Evolutionary conservation across 768 basidiomycete genomes (phyloP).

Genomic region (Mrakia gelida): DNA sequence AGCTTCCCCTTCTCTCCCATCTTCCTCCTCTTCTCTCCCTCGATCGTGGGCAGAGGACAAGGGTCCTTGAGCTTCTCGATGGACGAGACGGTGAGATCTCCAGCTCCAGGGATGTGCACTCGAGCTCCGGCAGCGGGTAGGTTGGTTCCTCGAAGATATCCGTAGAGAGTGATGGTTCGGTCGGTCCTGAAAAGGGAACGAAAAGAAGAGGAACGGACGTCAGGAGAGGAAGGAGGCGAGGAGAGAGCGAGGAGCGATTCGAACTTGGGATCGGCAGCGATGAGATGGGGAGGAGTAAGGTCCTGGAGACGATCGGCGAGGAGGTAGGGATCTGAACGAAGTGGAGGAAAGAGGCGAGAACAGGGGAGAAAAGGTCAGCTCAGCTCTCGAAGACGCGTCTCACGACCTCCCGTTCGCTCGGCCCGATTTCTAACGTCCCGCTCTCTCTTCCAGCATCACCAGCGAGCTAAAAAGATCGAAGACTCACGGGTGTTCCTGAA

Average conservation of each 20-base stretch:
- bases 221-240: not conserved
- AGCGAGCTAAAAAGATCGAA: not conserved
- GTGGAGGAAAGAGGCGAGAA: too few relatives aligned
- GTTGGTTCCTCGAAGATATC: constrained; percentile 75
- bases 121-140: constrained; percentile 50
- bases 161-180: constrained; percentile 88
- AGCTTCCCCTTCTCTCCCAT: constrained; percentile 93
- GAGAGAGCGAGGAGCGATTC: constrained; percentile 39
- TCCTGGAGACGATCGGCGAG: constrained; percentile 93
- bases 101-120: constrained; percentile 91
- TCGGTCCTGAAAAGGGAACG: constrained; percentile 41
- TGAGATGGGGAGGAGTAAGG: constrained; percentile 77
- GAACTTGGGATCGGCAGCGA: constrained; percentile 78
- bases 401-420: not conserved
- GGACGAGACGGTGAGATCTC: constrained; percentile 73
- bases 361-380: not conserved
- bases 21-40: constrained; percentile 81
- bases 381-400: not conserved
- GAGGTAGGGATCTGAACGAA: constrained; percentile 70
- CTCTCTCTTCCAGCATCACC: not conserved
- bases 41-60: constrained; percentile 84
- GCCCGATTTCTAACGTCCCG: not conserved
- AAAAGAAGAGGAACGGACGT: not conserved
- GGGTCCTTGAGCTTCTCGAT: constrained; percentile 82
- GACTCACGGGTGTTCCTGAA: constrained; percentile 69